A percentile compares a stretch with the other conserved stretches of the same genome.
Evolutionary conservation across 2,329 filamentous ascomycete species (phyloP).

Genomic region (Aphanoascus verrucosus): DNA sequence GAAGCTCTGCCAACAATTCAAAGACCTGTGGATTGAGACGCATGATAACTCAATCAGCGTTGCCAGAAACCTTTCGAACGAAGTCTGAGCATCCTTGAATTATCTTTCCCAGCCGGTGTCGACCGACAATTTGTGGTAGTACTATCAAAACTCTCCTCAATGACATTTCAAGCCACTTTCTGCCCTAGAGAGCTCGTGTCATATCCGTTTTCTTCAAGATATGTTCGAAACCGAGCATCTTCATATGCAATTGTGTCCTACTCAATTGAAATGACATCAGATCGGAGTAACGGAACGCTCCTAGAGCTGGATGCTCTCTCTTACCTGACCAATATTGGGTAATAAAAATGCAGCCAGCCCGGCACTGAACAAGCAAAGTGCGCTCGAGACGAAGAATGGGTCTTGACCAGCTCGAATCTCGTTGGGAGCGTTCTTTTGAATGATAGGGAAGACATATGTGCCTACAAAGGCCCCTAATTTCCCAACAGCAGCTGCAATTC

Average conservation of each 20-base stretch:
- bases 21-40: too few species aligned
- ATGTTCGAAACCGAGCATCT: slow-evolving; percentile 63
- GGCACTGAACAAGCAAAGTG: slow-evolving; percentile 66
- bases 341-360: slow-evolving; percentile 55
- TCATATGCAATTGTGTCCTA: slow-evolving; percentile 73
- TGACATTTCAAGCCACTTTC: slow-evolving; percentile 3
- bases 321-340: slow-evolving; percentile 57
- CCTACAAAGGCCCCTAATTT: slow-evolving; percentile 64
- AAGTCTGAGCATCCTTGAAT: too few species aligned
- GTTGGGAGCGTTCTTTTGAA: slow-evolving; percentile 47
- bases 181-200: slow-evolving; percentile 53
- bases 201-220: slow-evolving; percentile 63
- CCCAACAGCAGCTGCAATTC: slow-evolving; percentile 37
- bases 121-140: neutral
- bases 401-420: slow-evolving; percentile 59
- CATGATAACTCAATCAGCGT: too few species aligned
- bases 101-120: neutral
- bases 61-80: too few species aligned
- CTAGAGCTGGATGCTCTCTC: neutral
- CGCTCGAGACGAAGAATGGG: slow-evolving; percentile 76
- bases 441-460: slow-evolving; percentile 68
- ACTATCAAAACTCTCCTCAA: neutral
- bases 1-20: too few species aligned
- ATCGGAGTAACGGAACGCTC: too few species aligned
- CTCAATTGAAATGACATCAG: neutral